Percentiles rank a stretch among this genome's conserved stretches.
Conservation (phyloP, 352 stramenopile species). For the Globisporangium cederbergense region DNA sequence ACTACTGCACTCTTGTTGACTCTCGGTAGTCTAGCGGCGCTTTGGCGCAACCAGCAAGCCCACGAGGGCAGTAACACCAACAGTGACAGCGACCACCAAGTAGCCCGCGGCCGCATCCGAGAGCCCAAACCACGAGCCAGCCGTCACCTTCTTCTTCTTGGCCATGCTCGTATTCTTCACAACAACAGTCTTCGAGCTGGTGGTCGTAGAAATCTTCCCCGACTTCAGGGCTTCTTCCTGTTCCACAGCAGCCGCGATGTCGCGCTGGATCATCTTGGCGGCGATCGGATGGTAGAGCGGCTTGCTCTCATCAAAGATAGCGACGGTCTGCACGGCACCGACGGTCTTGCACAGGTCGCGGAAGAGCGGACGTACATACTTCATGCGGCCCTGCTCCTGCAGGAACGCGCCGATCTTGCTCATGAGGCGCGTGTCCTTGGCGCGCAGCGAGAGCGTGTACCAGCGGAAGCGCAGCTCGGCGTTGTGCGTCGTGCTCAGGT, state of each 20-base stretch:
- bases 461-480: slow-evolving; percentile 71
- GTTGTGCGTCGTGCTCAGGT: slow-evolving; percentile 53
- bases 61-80: background rate
- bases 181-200: background rate
- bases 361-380: slow-evolving; percentile 70
- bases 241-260: slow-evolving; percentile 25
- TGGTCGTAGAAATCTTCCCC: background rate
- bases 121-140: slow-evolving; percentile 1
- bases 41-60: slow-evolving; percentile 1
- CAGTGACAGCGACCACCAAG: background rate
- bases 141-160: background rate
- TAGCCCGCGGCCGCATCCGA: slow-evolving; percentile 4
- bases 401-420: slow-evolving; percentile 42
- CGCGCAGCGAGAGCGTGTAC: slow-evolving; percentile 57
- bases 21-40: slow-evolving; percentile 4
- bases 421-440: slow-evolving; percentile 40
- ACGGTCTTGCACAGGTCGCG: slow-evolving; percentile 44
- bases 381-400: slow-evolving; percentile 72
- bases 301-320: slow-evolving; percentile 51
- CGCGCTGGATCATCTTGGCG: slow-evolving; percentile 68
- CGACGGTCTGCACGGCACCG: slow-evolving; percentile 25
- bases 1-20: too few species aligned
- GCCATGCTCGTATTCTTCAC: background rate
- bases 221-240: background rate
- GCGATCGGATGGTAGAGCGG: slow-evolving; percentile 66